These are phyloP conservation scores for Ceratocystis eucalypticola DNA, from an alignment of 2,329 filamentous ascomycete species.

Conservation along the genomic window DNA sequence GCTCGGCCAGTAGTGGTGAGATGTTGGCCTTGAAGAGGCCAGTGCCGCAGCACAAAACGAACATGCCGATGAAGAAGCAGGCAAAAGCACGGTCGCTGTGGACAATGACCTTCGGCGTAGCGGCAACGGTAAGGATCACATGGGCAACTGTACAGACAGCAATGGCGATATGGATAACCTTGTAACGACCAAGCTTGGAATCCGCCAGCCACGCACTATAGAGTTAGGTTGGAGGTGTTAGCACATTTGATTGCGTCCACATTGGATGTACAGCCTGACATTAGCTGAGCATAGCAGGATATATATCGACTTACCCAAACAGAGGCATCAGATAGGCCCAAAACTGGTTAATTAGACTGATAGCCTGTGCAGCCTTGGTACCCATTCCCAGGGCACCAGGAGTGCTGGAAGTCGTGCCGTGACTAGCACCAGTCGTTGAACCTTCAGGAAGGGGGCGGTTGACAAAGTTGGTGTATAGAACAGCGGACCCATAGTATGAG, in stretches of 20 bases:
- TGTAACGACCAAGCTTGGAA: conserved; percentile 58
- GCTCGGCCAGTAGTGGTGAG: conserved; percentile 56
- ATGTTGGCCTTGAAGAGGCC: conserved; percentile 77
- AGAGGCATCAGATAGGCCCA: conserved; percentile 49
- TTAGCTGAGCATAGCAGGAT: too few relatives aligned
- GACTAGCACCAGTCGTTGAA: conserved; percentile 40
- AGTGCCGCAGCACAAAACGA: conserved; percentile 47
- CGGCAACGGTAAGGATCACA: conserved; percentile 49
- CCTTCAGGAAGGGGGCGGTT: conserved; percentile 40
- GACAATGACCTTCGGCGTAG: conserved; percentile 49
- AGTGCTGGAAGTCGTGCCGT: conserved; percentile 25
- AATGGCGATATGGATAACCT: conserved; percentile 57
- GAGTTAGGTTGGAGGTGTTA: not conserved
- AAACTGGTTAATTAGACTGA: conserved; percentile 44
- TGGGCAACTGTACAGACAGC: conserved; percentile 52
- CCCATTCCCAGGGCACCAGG: conserved; percentile 46
- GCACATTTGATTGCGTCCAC: not conserved
- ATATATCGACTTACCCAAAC: conserved; percentile 31
- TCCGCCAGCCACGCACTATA: conserved; percentile 46
- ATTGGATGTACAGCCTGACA: not conserved
- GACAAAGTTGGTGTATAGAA: conserved; percentile 56
- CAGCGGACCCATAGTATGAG: conserved; percentile 60
- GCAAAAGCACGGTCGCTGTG: conserved; percentile 44
- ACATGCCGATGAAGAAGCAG: conserved; percentile 54
- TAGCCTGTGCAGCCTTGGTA: conserved; percentile 38